Evolutionary conservation across 768 basidiomycete species (phyloP).

Genomic region (Mycena rosella): DNA sequence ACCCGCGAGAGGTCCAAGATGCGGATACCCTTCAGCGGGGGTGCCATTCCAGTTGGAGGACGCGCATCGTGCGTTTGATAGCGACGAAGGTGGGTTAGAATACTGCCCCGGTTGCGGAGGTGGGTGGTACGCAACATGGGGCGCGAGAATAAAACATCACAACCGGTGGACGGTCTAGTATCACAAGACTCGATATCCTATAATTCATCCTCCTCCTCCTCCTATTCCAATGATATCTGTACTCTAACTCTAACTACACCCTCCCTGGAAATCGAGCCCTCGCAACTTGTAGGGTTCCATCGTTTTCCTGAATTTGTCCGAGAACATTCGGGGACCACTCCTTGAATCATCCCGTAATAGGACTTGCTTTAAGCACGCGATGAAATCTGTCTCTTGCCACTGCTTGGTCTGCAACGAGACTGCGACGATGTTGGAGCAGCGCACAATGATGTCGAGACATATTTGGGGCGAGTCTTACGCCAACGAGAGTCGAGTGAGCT

Average conservation of each 20-base stretch:
- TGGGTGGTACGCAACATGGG: constrained; percentile 5
- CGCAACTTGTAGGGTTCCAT: too few species aligned
- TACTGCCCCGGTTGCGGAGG: not conserved
- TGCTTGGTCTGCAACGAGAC: constrained; percentile 3
- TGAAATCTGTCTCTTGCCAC: not conserved
- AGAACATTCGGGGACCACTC: too few species aligned
- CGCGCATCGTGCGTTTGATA: constrained; percentile 28
- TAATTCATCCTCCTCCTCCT: too few species aligned
- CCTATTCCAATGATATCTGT: too few species aligned
- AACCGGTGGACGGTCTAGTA: too few species aligned
- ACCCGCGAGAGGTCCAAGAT: constrained; percentile 93
- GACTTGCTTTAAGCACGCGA: too few species aligned
- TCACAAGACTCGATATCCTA: too few species aligned
- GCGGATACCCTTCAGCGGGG: constrained; percentile 83
- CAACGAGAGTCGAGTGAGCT: constrained; percentile 21
- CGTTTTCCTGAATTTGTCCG: too few species aligned
- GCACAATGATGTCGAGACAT: constrained; percentile 22
- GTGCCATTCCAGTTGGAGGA: constrained; percentile 65
- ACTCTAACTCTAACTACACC: too few species aligned
- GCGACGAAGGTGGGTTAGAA: constrained; percentile 19
- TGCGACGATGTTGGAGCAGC: constrained; percentile 17
- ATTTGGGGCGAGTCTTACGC: not conserved
- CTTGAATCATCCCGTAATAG: too few species aligned
- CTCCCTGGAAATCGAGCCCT: too few species aligned
- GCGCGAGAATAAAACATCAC: not conserved